Evolutionary conservation across 257 asterid species (phyloP).

Genomic region (Nicotiana noctiflora): DNA sequence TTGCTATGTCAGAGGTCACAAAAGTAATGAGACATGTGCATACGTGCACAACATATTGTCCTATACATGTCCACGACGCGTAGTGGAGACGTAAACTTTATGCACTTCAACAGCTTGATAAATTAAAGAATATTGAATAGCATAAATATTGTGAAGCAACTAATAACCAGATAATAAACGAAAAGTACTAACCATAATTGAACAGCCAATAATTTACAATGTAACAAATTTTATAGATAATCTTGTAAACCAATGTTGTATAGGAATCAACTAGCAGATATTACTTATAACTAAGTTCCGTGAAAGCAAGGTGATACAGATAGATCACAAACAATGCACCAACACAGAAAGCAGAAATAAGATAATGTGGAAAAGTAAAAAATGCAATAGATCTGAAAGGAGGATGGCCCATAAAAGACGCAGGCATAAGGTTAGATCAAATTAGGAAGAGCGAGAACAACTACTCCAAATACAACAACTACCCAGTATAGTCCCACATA

Average conservation of each 20-base stretch:
- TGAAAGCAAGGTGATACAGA: not conserved
- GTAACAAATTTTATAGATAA: not conserved
- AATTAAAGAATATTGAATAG: conserved; percentile 3
- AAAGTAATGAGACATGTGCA: not conserved
- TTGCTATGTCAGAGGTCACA: conserved; percentile 1
- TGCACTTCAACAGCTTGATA: not conserved
- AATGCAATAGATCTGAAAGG: not conserved
- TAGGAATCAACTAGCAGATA: conserved; percentile 1
- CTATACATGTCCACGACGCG: not conserved
- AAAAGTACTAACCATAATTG: not conserved
- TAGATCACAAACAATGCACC: conserved; percentile 1
- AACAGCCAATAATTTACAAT: not conserved
- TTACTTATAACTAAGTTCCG: not conserved
- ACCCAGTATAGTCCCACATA: too few relatives aligned
- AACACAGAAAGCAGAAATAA: not conserved
- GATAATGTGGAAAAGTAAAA: not conserved
- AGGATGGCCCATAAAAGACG: not conserved
- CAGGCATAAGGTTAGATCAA: not conserved
- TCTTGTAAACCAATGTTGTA: not conserved
- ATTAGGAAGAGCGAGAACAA: not conserved
- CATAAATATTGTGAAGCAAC: conserved; percentile 1
- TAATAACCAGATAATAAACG: not conserved
- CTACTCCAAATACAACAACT: too few relatives aligned
- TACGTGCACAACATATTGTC: not conserved
- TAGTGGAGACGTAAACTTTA: not conserved